Percentiles rank a stretch among this genome's conserved stretches.
Evolutionary conservation across 352 stramenopile species (phyloP).

Genomic region (Peronosclerospora sorghi): DNA sequence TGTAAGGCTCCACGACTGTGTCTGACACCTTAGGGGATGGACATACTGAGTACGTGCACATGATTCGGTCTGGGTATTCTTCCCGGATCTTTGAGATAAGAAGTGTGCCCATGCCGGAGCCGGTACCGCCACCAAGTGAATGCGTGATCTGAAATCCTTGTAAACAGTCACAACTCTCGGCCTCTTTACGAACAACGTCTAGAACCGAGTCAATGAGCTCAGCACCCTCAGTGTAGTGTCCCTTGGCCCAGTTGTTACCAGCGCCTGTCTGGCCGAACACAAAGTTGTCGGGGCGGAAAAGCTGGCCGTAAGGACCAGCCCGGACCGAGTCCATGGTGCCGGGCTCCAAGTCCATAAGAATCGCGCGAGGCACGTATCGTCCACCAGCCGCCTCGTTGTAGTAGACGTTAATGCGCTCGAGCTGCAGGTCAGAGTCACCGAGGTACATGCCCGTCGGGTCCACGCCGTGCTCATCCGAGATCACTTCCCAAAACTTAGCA

Average conservation of each 20-base stretch:
- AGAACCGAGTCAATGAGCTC: slow-evolving; percentile 98
- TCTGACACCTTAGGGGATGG: slow-evolving; percentile 97
- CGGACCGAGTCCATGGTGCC: slow-evolving; percentile 99
- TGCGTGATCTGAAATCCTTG: slow-evolving; percentile 99
- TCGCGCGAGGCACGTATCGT: slow-evolving; percentile 95
- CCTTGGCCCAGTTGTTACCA: slow-evolving; percentile 99
- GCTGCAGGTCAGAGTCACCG: slow-evolving; percentile 94
- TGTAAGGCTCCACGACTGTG: slow-evolving; percentile 99
- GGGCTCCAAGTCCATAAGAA: slow-evolving; percentile 98
- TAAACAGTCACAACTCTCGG: slow-evolving; percentile 96
- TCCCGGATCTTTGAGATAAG: slow-evolving; percentile 98
- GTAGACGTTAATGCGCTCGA: slow-evolving; percentile 98
- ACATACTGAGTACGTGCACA: slow-evolving; percentile 99
- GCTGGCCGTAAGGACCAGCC: slow-evolving; percentile 90
- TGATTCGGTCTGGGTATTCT: slow-evolving; percentile 98
- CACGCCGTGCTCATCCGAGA: slow-evolving; percentile 94
- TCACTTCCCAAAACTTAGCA: slow-evolving; percentile 97
- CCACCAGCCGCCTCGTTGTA: slow-evolving; percentile 97
- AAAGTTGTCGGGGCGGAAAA: slow-evolving; percentile 99
- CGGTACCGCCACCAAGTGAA: slow-evolving; percentile 98
- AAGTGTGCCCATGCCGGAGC: slow-evolving; percentile 97
- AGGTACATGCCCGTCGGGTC: slow-evolving; percentile 88
- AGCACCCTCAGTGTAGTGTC: slow-evolving; percentile 98
- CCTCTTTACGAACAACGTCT: slow-evolving; percentile 97
- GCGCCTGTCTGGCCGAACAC: slow-evolving; percentile 97